phyloP scores from a whole-genome alignment of 1,284 basidiomycete species.

The Fomes fomentarius region DNA sequence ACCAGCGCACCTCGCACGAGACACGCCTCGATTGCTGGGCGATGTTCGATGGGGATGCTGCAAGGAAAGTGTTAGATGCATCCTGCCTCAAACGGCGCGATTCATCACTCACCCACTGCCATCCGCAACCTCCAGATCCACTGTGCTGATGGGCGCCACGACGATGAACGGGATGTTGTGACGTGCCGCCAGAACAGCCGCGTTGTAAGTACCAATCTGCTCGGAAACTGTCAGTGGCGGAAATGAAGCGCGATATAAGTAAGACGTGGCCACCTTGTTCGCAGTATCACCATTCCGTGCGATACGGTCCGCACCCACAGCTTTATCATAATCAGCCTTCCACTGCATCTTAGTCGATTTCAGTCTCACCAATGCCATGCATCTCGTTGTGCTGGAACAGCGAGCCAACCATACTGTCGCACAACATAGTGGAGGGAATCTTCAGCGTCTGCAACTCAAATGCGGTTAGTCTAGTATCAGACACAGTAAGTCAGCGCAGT shows the following conservation, averaged over 20 bases:
- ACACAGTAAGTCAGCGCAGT: neutral
- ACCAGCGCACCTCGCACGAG: conserved; percentile 80
- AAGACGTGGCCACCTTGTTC: conserved; percentile 92
- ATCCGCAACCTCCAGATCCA: conserved; percentile 79
- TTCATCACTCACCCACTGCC: conserved; percentile 62
- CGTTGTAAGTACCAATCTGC: conserved; percentile 90
- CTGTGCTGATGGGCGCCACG: conserved; percentile 86
- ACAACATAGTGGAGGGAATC: conserved; percentile 90
- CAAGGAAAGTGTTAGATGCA: neutral
- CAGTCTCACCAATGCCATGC: conserved; percentile 85
- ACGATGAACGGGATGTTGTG: conserved; percentile 90
- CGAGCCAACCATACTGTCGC: conserved; percentile 93
- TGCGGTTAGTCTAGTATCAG: conserved; percentile 69
- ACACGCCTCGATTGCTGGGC: conserved; percentile 85
- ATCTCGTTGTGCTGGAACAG: conserved; percentile 86
- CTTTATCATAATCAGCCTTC: conserved; percentile 36
- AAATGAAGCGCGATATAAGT: too few species aligned
- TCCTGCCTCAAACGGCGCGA: neutral
- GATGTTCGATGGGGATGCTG: conserved; percentile 91
- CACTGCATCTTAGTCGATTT: too few species aligned
- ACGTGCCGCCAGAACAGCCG: conserved; percentile 83
- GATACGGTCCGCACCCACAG: conserved; percentile 85
- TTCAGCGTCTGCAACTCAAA: conserved; percentile 82
- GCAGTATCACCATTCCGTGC: conserved; percentile 92
- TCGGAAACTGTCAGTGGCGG: conserved; percentile 1